Percentiles rank a stretch among this genome's conserved stretches.
These are phyloP conservation scores for Dissophora ornata DNA, from an alignment of 192 early-diverging fungal genomes.

Conservation along the genomic window DNA sequence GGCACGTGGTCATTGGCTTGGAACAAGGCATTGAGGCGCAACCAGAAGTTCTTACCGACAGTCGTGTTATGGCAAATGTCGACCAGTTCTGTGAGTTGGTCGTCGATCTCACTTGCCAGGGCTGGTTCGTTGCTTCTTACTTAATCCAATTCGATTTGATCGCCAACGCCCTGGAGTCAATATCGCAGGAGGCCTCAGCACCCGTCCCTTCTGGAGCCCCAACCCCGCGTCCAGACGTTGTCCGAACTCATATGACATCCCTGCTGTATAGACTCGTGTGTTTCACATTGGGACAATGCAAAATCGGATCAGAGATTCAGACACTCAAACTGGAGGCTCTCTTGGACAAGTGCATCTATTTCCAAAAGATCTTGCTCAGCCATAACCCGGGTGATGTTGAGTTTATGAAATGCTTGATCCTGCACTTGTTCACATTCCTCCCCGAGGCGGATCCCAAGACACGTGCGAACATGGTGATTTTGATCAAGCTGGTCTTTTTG, in stretches of 20 bases:
- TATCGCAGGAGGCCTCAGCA: conserved; percentile 38
- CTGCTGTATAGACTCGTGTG: conserved; percentile 66
- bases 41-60: conserved; percentile 36
- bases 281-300: conserved; percentile 59
- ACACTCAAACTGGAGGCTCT: conserved; percentile 52
- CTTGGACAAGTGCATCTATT: conserved; percentile 67
- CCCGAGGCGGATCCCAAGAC: conserved; percentile 54
- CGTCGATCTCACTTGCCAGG: conserved; percentile 46
- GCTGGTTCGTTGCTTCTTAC: conserved; percentile 47
- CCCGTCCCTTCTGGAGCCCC: conserved; percentile 26
- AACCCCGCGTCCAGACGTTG: conserved; percentile 41
- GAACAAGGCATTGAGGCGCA: conserved; percentile 50
- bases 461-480: conserved; percentile 58
- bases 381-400: conserved; percentile 67
- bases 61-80: conserved; percentile 46
- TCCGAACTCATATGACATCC: conserved; percentile 32
- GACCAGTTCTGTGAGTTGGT: conserved; percentile 49
- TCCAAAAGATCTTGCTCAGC: conserved; percentile 73
- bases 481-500: conserved; percentile 55
- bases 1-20: conserved; percentile 47
- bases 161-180: conserved; percentile 64
- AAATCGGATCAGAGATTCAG: conserved; percentile 54
- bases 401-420: conserved; percentile 69
- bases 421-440: conserved; percentile 70
- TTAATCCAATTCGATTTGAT: conserved; percentile 56